Percentiles rank a stretch among this genome's conserved stretches.
phyloP scores from a whole-genome alignment of 257 asterid genomes.

The Datura wrightii region DNA sequence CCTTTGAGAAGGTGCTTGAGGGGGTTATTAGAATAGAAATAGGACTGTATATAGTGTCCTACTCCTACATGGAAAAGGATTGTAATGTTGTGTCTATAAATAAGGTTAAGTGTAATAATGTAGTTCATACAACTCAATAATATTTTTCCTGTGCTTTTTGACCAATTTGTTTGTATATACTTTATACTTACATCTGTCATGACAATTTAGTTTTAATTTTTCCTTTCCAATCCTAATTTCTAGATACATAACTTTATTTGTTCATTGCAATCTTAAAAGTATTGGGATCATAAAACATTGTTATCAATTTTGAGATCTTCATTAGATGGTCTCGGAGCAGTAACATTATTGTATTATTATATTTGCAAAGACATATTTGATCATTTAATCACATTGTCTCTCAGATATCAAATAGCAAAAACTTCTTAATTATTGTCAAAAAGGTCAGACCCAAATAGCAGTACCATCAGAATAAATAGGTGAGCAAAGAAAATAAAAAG shows the following conservation, averaged over 20 bases:
- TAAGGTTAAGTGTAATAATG: no score
- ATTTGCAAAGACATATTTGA: background rate
- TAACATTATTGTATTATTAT: background rate
- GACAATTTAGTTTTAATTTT: background rate
- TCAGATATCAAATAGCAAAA: background rate
- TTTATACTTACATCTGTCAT: background rate
- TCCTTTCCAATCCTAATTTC: background rate
- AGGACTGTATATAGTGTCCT: no score
- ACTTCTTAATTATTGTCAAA: background rate
- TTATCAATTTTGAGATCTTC: conserved; percentile 19
- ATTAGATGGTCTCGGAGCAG: background rate
- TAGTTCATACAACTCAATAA: no score
- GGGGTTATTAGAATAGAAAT: no score
- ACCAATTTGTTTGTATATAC: background rate
- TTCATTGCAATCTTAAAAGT: background rate
- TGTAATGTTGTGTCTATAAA: no score
- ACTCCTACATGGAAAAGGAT: no score
- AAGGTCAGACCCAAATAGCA: background rate
- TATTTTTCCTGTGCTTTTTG: background rate
- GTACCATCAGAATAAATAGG: background rate
- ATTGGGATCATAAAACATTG: background rate
- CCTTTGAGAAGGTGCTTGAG: no score
- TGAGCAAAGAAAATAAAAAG: background rate
- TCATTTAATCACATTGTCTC: background rate
- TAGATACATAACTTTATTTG: background rate